These are phyloP conservation scores for Didymella exigua DNA, from an alignment of 2,329 filamentous ascomycete species.

Conservation along the genomic window DNA sequence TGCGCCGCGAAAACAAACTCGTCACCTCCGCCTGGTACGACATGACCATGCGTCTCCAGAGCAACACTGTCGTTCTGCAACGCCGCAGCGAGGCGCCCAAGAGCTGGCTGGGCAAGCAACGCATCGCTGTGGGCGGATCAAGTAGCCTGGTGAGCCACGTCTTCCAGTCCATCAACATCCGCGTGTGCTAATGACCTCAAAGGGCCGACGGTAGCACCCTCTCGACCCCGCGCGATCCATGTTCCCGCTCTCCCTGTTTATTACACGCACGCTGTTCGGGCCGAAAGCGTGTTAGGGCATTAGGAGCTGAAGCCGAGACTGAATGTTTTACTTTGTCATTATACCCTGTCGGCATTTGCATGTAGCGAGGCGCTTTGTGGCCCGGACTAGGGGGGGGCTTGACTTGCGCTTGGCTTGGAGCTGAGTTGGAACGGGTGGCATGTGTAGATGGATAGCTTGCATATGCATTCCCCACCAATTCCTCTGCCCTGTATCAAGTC, in stretches of 20 bases:
- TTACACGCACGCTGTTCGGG: slow-evolving; percentile 1
- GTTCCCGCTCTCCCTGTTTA: slow-evolving; percentile 13
- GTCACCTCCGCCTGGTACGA: slow-evolving; percentile 89
- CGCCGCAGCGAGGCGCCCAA: slow-evolving; percentile 74
- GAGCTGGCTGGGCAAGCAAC: slow-evolving; percentile 85
- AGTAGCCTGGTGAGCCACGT: slow-evolving; percentile 25
- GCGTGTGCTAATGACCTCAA: neutral
- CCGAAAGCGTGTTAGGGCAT: neutral
- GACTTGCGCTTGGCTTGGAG: neutral
- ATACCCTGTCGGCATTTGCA: slow-evolving; percentile 19
- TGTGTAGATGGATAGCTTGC: slow-evolving; percentile 5
- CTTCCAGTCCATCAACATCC: neutral
- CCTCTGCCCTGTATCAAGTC: no score
- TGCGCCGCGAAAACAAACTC: slow-evolving; percentile 77
- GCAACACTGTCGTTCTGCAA: slow-evolving; percentile 80
- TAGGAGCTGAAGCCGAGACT: neutral
- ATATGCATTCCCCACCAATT: slow-evolving; percentile 2
- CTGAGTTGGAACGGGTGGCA: neutral
- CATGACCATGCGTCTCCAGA: slow-evolving; percentile 76
- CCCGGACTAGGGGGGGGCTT: neutral
- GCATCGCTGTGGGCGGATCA: slow-evolving; percentile 53
- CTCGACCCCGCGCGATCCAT: slow-evolving; percentile 19
- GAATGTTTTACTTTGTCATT: slow-evolving; percentile 19
- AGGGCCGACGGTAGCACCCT: slow-evolving; percentile 31
- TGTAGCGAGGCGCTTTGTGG: slow-evolving; percentile 16